phyloP scores from a whole-genome alignment of 345 rosid genomes.

The Sonneratia alba region DNA sequence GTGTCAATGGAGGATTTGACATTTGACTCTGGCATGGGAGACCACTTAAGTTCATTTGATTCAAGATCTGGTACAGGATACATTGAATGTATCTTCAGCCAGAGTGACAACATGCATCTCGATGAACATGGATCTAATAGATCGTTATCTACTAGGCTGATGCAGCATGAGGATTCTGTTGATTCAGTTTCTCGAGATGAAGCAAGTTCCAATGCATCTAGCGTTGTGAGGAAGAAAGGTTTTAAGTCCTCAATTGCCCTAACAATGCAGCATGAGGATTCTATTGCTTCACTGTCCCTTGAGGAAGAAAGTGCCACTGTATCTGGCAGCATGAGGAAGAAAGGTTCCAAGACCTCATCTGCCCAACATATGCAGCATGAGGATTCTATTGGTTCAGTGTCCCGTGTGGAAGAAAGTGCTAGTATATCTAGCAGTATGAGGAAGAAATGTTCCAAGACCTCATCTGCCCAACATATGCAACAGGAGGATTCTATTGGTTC shows the following conservation, averaged over 20 bases:
- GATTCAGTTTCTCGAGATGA: conserved; percentile 1
- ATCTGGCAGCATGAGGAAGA: not conserved
- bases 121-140: conserved; percentile 38
- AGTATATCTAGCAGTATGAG: not conserved
- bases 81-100: conserved; percentile 37
- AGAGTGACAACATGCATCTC: conserved; percentile 32
- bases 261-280: not conserved
- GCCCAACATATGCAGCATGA: not conserved
- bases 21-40: conserved; percentile 40
- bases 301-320: conserved; percentile 3
- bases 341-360: not conserved
- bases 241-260: not conserved
- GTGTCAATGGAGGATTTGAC: conserved; percentile 36
- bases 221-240: not conserved
- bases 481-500: too few species aligned
- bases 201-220: not conserved
- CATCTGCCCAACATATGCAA: too few species aligned
- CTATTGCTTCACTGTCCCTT: not conserved
- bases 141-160: conserved; percentile 26
- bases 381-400: conserved; percentile 2
- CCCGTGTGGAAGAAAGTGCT: not conserved
- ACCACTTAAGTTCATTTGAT: conserved; percentile 45
- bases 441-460: not conserved
- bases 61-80: conserved; percentile 55
- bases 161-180: not conserved